Conservation (phyloP, 2,329 filamentous ascomycete genomes). For the Aspergillus nomiae region DNA sequence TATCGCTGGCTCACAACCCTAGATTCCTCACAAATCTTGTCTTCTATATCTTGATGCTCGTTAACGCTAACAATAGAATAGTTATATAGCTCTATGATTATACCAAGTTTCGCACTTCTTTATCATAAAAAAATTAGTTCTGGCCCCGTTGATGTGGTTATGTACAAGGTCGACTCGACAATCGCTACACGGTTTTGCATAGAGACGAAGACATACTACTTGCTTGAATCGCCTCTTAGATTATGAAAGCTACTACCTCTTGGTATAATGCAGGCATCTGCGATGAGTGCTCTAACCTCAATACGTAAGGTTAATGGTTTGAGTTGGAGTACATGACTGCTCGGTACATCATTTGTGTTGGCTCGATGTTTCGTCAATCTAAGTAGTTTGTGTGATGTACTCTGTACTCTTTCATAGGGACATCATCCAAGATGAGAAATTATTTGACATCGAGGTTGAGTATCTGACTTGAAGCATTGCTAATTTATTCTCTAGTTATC, state of each 20-base stretch:
- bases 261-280: constrained; percentile 26
- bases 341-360: neutral
- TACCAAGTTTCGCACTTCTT: no score
- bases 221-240: constrained; percentile 10
- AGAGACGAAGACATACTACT: neutral
- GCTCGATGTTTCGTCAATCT: neutral
- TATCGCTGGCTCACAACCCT: neutral
- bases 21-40: no score
- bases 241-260: constrained; percentile 29
- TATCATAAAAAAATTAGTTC: neutral
- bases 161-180: neutral
- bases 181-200: neutral
- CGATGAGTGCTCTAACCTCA: constrained; percentile 25
- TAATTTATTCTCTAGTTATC: neutral
- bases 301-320: constrained; percentile 38
- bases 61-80: no score
- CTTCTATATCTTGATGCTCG: no score
- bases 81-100: no score
- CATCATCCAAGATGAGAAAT: neutral
- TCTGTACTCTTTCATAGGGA: neutral
- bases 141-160: neutral
- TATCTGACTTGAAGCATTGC: neutral
- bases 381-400: neutral
- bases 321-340: constrained; percentile 20
- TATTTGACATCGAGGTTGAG: neutral